Evolutionary conservation across 192 early-diverging fungal species (phyloP).

Genomic region (Tieghemiomyces parasiticus): DNA sequence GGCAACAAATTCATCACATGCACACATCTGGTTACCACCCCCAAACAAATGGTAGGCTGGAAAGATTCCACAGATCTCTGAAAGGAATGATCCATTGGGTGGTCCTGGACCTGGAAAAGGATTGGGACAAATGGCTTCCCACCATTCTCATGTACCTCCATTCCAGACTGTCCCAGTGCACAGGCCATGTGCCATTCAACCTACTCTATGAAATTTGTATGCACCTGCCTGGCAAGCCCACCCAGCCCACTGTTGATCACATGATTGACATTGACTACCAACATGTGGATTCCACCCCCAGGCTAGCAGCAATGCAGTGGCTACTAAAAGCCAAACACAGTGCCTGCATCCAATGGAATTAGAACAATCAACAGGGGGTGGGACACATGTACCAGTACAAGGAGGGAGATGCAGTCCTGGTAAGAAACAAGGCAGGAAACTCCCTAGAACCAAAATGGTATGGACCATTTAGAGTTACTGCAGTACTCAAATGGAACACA

Average conservation of each 20-base stretch:
- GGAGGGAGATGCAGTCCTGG: background rate
- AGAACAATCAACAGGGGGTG: background rate
- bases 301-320: too few relatives aligned
- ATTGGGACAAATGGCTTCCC: constrained; percentile 10
- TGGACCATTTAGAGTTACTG: background rate
- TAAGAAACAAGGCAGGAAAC: background rate
- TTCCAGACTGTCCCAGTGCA: background rate
- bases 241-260: background rate
- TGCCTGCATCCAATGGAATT: background rate
- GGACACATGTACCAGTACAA: background rate
- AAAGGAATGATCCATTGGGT: background rate
- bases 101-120: background rate
- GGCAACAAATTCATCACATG: background rate
- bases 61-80: constrained; percentile 2
- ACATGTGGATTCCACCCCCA: too few relatives aligned
- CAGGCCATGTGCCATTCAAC: background rate
- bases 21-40: constrained; percentile 11
- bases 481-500: background rate
- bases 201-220: background rate
- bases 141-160: background rate
- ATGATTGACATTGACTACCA: background rate
- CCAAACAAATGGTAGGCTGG: constrained; percentile 10
- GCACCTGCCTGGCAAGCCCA: background rate
- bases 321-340: too few relatives aligned
- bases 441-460: constrained; percentile 3